Base-by-base conservation (phyloP, 495 filamentous ascomycete genomes). In the Xylaria curta region DNA sequence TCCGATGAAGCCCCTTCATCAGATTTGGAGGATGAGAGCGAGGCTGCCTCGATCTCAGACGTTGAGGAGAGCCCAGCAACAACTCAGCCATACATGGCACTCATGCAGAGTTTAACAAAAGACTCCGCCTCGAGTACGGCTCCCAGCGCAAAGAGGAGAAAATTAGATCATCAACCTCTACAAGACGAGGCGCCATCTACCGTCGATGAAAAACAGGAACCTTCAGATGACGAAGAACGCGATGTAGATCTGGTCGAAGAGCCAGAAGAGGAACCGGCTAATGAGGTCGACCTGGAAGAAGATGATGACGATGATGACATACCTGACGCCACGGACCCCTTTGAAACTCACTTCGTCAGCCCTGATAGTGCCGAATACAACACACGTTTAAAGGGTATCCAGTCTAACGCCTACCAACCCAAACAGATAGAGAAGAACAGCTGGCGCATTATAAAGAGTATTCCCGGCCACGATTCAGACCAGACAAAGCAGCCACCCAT, bases 331-430 rank as follows among this genome's bases (percentile, higher is more conserved):
- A 83, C 84, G 1, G 94, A 97, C 78, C 90, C 93, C 3, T 97
- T 97, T 76, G 89, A 94, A 61, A 82, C 84, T 44, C 95, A 97
- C 79, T 95, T 97, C 80, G 86, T 87, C 38, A 81, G 82, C 26
- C 87, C 89, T 1, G 87, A 92, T 21, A 87, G 91, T 49, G 81
- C 85, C 7, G 79, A 85, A 24, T 73, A 94, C 3, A 80, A 82
- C 10, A 80, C 80, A 72, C 84, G 84, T 61, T 51, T 89, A 10
- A 82, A 82, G 42, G 79, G 82, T 9, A 82, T 95, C 33, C 78
- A 90, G 73, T 79, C 85, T 17, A 87, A 87, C 44, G 84, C 89
- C 72, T 97, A 92, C 91, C 78, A 78, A 21, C 83, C 80, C 5
- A 81, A 86, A 38, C 86, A 88, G 73, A 51, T 78, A 17, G 74